Base-by-base conservation (phyloP, 1,284 basidiomycete species). In the Phylloporus sp. region DNA sequence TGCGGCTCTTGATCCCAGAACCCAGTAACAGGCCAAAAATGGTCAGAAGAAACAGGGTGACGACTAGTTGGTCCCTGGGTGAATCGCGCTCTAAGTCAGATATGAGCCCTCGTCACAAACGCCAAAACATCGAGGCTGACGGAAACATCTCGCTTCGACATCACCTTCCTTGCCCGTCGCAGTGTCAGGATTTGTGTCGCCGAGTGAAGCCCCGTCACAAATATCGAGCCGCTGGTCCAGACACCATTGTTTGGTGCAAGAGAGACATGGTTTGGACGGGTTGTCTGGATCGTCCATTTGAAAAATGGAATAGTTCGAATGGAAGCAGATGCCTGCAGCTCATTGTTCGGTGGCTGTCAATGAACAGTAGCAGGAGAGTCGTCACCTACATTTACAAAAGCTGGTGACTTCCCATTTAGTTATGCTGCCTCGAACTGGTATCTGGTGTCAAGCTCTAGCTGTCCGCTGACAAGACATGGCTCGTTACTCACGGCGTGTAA, bases 131-230 rank as follows among this genome's bases (percentile, higher is more conserved):
- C 68, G 61, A 69, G 61, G 87, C 95, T 72, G 78, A 96, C 95
- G 94, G 79, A 98, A 98, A 82, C 96, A 98, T 74, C 94, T 84
- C 64, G 95, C 95, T 79, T 96, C 93, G 42, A 98, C 94, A 77
- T 98, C 95, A 29, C 95, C 95, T 75, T 97, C 96, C 72, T 94
- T 95, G n/a, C 96, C 96, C 3, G 95, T 96, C 11, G 92, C 95
- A 26, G 92, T 95, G 77, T 98, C 95, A 28, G 90, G 92, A 78
- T 98, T 88, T 42, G 92, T 89, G 70, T 95, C 92, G 32, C 94
- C 95, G 40, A 95, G 79, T 58, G 89, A 84, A 39, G 96, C 96
- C 50, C 92, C 93, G 58, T 86, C 83, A 74, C 96, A 98, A 58
- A 95, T 96, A 11, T 85, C 80, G 34, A 98, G 83, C 73, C 96